Conservation (phyloP, 768 basidiomycete species). For the Amanita pallidorosea region DNA sequence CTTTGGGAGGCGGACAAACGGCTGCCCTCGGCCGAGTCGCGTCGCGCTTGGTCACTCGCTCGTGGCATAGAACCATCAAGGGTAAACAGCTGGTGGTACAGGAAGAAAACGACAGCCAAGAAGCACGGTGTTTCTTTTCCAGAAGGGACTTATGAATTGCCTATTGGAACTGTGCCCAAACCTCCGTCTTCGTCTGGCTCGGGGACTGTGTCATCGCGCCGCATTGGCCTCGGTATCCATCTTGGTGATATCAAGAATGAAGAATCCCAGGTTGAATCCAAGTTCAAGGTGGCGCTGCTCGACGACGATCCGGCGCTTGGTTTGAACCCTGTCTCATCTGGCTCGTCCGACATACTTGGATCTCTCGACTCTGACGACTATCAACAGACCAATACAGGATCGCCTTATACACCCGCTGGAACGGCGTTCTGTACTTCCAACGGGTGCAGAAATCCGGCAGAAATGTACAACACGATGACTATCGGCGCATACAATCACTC, state of each 20-base stretch:
- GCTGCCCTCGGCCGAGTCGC: slow-evolving; percentile 24
- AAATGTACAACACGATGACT: background rate
- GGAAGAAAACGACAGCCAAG: slow-evolving; percentile 19
- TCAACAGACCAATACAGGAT: background rate
- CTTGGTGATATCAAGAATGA: background rate
- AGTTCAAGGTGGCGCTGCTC: background rate
- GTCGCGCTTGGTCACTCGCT: slow-evolving; percentile 29
- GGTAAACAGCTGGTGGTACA: slow-evolving; percentile 30
- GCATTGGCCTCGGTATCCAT: background rate
- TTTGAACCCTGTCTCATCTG: background rate
- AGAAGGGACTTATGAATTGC: slow-evolving; percentile 24
- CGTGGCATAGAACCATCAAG: slow-evolving; percentile 21
- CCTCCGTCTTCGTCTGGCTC: background rate
- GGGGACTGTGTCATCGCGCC: background rate
- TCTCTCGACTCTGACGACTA: background rate
- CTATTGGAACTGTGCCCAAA: slow-evolving; percentile 14
- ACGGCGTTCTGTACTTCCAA: background rate
- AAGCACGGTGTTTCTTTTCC: slow-evolving; percentile 18
- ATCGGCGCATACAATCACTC: background rate
- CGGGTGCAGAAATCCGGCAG: background rate
- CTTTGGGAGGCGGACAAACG: slow-evolving; percentile 28
- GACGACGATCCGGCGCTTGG: background rate
- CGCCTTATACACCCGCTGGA: background rate
- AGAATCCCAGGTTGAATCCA: background rate
- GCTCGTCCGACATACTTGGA: background rate